Percentiles rank a stretch among this genome's conserved stretches.
phyloP scores from a whole-genome alignment of 78 protist species.

The Dictyostelium purpureum region DNA sequence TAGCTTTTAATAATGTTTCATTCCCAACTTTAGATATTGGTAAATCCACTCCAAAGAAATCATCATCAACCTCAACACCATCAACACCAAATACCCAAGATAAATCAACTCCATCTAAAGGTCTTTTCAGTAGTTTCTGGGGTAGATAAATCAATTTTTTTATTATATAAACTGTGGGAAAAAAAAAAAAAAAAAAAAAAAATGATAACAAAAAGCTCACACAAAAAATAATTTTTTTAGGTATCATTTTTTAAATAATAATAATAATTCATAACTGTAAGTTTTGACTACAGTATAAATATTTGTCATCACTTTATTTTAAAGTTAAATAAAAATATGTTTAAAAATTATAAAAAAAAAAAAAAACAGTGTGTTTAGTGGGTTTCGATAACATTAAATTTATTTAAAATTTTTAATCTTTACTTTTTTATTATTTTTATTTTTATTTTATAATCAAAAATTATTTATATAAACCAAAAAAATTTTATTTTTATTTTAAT shows the following conservation, averaged over 20 bases:
- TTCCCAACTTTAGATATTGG: slow-evolving; percentile 64
- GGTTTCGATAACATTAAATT: too few relatives aligned
- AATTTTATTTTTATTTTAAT: too few relatives aligned
- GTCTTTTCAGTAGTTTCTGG: slow-evolving; percentile 27
- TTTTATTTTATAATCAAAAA: too few relatives aligned
- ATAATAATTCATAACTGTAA: background rate
- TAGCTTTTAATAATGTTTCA: slow-evolving; percentile 28
- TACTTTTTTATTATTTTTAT: too few relatives aligned
- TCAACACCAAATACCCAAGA: slow-evolving; percentile 2
- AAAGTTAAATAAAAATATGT: too few relatives aligned
- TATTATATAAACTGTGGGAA: background rate
- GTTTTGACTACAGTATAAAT: background rate
- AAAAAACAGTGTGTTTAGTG: too few relatives aligned
- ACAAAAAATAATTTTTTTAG: too few relatives aligned
- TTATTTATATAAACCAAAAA: too few relatives aligned
- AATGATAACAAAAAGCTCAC: background rate
- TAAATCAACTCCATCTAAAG: slow-evolving; percentile 11
- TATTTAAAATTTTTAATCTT: too few relatives aligned
- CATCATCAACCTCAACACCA: background rate
- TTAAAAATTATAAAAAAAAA: too few relatives aligned
- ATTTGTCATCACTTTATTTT: too few relatives aligned
- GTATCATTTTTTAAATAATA: too few relatives aligned
- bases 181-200: background rate
- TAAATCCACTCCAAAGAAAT: background rate
- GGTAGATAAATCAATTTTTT: background rate